Conservation (phyloP, 2,329 filamentous ascomycete genomes). For the Botrytis medusae region DNA sequence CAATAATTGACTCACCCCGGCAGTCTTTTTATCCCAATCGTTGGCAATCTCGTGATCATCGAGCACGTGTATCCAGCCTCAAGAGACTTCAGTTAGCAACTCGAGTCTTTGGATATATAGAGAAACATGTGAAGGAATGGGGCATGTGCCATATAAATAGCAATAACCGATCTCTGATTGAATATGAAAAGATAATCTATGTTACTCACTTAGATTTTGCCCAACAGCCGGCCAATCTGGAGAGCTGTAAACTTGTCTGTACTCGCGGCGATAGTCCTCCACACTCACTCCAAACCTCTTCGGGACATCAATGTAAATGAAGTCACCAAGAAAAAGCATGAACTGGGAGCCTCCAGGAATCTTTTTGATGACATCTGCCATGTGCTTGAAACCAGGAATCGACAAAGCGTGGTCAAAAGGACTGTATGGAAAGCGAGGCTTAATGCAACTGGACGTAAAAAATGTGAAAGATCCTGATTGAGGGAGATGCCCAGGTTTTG, state of each 20-base stretch:
- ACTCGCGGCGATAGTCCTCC: conserved; percentile 84
- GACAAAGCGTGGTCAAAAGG: conserved; percentile 79
- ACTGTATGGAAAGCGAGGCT: conserved; percentile 86
- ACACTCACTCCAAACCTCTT: conserved; percentile 68
- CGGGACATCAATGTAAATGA: conserved; percentile 90
- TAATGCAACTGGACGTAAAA: conserved; percentile 88
- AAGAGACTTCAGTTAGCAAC: not conserved
- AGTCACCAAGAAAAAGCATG: conserved; percentile 82
- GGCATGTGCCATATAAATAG: not conserved
- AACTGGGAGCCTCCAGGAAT: conserved; percentile 66
- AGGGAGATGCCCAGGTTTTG: conserved; percentile 48
- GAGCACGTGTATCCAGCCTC: conserved; percentile 83
- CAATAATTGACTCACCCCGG: conserved; percentile 54
- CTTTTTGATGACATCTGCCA: conserved; percentile 70
- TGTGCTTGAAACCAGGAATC: conserved; percentile 75
- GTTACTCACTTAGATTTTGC: conserved; percentile 64
- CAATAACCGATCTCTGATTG: not conserved
- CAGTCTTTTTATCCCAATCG: conserved; percentile 83
- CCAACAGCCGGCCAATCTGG: conserved; percentile 81
- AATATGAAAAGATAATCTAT: not conserved
- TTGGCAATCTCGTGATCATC: conserved; percentile 97
- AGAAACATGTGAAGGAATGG: not conserved
- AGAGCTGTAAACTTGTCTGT: conserved; percentile 92
- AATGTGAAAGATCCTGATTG: conserved; percentile 77
- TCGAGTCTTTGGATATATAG: not conserved